Conservation (phyloP, 1,284 basidiomycete species). For the Cryptococcus deneoformans region DNA sequence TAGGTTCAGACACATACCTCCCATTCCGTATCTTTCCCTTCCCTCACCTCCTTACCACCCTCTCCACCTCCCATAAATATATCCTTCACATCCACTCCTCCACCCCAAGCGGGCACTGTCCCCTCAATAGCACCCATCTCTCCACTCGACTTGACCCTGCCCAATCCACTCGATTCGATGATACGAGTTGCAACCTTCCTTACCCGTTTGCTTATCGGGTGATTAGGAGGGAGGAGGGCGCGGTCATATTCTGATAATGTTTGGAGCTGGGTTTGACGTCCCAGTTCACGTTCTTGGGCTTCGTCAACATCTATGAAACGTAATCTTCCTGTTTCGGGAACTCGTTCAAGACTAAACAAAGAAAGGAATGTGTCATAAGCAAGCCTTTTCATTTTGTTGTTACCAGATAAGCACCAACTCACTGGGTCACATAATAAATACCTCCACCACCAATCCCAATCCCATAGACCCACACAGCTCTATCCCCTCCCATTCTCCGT, state of each 20-base stretch:
- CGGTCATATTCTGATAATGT: slow-evolving; percentile 59
- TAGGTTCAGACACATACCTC: slow-evolving; percentile 33
- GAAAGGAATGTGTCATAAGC: slow-evolving; percentile 1
- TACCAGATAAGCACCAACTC: slow-evolving; percentile 34
- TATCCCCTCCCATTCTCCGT: slow-evolving; percentile 41
- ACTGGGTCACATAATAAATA: slow-evolving; percentile 62
- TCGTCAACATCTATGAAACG: slow-evolving; percentile 76
- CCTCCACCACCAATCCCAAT: slow-evolving; percentile 50
- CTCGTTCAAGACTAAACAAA: slow-evolving; percentile 64
- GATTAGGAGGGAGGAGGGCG: slow-evolving; percentile 60
- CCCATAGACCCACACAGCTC: slow-evolving; percentile 39
- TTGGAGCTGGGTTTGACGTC: slow-evolving; percentile 53
- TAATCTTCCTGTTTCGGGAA: slow-evolving; percentile 77
- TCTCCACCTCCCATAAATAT: slow-evolving; percentile 28
- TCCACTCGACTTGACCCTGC: slow-evolving; percentile 54
- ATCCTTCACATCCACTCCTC: slow-evolving; percentile 24
- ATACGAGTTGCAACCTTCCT: slow-evolving; percentile 69
- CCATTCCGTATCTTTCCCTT: slow-evolving; percentile 51
- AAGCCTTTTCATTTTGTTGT: neutral
- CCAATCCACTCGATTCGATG: slow-evolving; percentile 68
- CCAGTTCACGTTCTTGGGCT: slow-evolving; percentile 56
- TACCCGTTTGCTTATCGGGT: slow-evolving; percentile 65
- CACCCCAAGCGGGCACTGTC: slow-evolving; percentile 29
- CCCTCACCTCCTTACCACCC: slow-evolving; percentile 6
- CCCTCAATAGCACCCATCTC: slow-evolving; percentile 37